Percentiles rank a stretch among this genome's conserved stretches.
phyloP scores from a whole-genome alignment of 768 basidiomycete species.

The Lactarius pseudohatsudake region DNA sequence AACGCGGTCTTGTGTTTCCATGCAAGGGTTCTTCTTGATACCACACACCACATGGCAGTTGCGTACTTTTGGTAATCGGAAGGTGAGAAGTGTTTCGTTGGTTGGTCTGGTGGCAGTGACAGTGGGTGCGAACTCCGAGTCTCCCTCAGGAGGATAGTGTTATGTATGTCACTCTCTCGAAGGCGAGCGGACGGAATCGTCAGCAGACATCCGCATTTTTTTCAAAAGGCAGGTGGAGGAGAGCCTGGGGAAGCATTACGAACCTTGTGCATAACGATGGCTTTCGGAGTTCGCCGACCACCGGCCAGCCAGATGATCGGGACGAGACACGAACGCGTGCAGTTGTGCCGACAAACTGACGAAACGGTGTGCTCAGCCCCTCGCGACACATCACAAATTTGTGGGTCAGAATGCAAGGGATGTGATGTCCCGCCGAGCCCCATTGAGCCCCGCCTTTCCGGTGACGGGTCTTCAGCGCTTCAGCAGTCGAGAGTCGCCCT shows the following conservation, averaged over 20 bases:
- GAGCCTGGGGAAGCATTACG: background rate
- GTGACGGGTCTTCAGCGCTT: too few species aligned
- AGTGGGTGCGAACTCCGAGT: conserved; percentile 2
- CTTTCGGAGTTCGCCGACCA: background rate
- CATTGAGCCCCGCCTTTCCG: background rate
- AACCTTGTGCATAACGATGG: background rate
- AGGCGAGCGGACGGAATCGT: background rate
- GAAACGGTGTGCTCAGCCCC: background rate
- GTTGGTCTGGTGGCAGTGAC: background rate
- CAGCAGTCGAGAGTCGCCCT: too few species aligned
- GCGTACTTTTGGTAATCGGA: background rate
- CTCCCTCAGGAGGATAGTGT: background rate
- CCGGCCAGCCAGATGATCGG: too few species aligned
- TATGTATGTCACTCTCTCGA: background rate
- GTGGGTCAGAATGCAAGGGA: background rate
- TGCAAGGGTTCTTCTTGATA: background rate
- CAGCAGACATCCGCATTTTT: background rate
- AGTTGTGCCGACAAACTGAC: background rate
- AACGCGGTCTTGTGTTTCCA: background rate
- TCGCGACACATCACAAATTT: background rate
- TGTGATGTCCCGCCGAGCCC: background rate
- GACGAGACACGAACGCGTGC: too few species aligned
- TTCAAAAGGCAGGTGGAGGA: background rate
- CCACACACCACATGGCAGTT: background rate
- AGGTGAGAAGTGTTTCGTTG: background rate